These are phyloP conservation scores for Plasmodium ovale DNA, from an alignment of 169 alveolate genomes.

Conservation along the genomic window DNA sequence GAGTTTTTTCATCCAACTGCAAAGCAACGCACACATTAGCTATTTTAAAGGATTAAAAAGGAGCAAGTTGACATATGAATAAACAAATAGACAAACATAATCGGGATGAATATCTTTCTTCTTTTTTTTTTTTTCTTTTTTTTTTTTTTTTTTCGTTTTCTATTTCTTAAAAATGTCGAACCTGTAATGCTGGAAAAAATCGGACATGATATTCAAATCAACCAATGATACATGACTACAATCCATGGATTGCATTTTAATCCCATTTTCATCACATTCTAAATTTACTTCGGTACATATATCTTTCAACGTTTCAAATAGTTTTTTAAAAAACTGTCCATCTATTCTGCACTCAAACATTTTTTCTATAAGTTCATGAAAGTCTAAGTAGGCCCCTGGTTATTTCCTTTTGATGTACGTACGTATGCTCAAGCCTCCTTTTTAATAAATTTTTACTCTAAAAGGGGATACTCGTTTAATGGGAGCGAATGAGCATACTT, in stretches of 20 bases:
- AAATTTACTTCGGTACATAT: conserved; percentile 92
- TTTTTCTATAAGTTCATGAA: conserved; percentile 9
- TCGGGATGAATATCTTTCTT: no score
- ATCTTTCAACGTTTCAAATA: conserved; percentile 90
- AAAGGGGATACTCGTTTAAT: neutral
- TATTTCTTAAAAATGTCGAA: conserved; percentile 1
- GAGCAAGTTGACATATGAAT: neutral
- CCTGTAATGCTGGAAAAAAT: conserved; percentile 90
- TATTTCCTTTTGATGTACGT: neutral
- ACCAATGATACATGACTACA: conserved; percentile 92
- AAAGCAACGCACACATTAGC: no score
- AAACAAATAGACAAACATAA: neutral
- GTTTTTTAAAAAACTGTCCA: conserved; percentile 84
- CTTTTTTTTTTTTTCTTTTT: no score
- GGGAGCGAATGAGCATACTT: neutral
- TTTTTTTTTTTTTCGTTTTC: no score
- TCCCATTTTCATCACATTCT: conserved; percentile 91
- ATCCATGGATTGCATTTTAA: conserved; percentile 93
- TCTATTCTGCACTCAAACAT: conserved; percentile 88
- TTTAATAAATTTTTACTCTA: neutral
- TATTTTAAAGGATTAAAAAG: no score
- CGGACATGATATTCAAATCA: conserved; percentile 88
- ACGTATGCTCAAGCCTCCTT: neutral
- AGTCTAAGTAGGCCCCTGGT: neutral
- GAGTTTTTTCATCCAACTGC: no score